A percentile compares a stretch with the other conserved stretches of the same genome.
Conservation (phyloP, 495 filamentous ascomycete species). For the Amorphotheca resinae region DNA sequence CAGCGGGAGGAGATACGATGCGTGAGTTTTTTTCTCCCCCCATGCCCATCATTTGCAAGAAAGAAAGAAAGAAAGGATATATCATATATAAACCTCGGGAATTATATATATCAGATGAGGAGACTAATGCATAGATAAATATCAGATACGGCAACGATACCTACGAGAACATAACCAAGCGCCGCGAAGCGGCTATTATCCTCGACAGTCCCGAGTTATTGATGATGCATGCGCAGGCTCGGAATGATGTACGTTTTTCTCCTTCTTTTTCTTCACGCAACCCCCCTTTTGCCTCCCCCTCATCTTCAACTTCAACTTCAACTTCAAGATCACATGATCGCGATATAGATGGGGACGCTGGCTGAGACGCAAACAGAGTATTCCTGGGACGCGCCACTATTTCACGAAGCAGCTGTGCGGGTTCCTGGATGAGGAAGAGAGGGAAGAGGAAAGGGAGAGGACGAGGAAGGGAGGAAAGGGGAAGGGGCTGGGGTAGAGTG, state of each 20-base stretch:
- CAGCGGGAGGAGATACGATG: neutral
- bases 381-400: conserved; percentile 34
- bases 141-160: conserved; percentile 11
- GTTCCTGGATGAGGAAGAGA: conserved; percentile 23
- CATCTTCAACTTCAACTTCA: conserved; percentile 5
- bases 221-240: conserved; percentile 38
- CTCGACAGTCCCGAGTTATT: conserved; percentile 38
- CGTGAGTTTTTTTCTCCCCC: conserved; percentile 1
- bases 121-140: neutral
- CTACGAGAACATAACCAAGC: conserved; percentile 21
- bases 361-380: conserved; percentile 23
- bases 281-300: neutral
- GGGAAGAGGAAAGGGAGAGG: neutral
- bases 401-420: conserved; percentile 39
- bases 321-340: conserved; percentile 1
- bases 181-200: conserved; percentile 30
- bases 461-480: neutral
- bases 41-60: too few species aligned
- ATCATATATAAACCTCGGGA: too few species aligned
- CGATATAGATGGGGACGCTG: too few species aligned
- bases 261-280: neutral
- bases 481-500: neutral
- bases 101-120: neutral
- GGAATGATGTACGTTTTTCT: conserved; percentile 28
- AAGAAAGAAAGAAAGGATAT: too few species aligned